Base-by-base conservation (phyloP, 306 rosid genomes). In the Vicia sativa region DNA sequence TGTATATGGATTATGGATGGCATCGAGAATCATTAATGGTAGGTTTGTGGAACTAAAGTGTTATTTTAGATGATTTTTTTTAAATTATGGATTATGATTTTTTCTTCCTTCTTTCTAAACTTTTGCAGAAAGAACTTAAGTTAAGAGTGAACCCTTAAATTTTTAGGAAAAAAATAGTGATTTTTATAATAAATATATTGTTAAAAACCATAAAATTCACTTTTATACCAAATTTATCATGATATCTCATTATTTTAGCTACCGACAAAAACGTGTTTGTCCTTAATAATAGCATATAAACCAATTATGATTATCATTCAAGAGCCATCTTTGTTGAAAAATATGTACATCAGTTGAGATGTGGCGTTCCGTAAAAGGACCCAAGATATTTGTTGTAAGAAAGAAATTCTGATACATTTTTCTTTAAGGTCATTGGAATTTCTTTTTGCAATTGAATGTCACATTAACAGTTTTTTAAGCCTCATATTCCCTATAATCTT, bases 371-470 rank as follows among this genome's bases (percentile, higher is more conserved):
- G 35, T 53, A 23, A 10, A 53, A 53, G 14, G 14, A 21, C n/a
- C 31, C 31, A 7, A 18, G 6, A 16, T 16, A 16, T 48, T 16
- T 48, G 29, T 52, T 19, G 3, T 4, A 52, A 62, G 50, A 29
- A 62, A 31, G 14, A 25, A n/a, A 39, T 3, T 6, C 12, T 63
- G 35, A 9, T 35, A 15, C 21, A 44, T 52, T 12, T 5, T 11
- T 43, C 29, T 42, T 59, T 16, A 60, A 31, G 25, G 18, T 62
- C 62, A 43, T 5, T 39, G 56, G 7, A 57, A 29, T 12, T 18
- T 16, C 10, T 41, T 12, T 54, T 41, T 11, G 19, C 16, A 42
- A 25, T 50, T 65, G 44, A 65, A 42, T 66, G 13, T 71, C 64
- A 34, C 44, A 49, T 45, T 1, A 16, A 31, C 9, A 39, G 34